Conservation (phyloP, 352 stramenopile species). For the Globisporangium cederbergense region DNA sequence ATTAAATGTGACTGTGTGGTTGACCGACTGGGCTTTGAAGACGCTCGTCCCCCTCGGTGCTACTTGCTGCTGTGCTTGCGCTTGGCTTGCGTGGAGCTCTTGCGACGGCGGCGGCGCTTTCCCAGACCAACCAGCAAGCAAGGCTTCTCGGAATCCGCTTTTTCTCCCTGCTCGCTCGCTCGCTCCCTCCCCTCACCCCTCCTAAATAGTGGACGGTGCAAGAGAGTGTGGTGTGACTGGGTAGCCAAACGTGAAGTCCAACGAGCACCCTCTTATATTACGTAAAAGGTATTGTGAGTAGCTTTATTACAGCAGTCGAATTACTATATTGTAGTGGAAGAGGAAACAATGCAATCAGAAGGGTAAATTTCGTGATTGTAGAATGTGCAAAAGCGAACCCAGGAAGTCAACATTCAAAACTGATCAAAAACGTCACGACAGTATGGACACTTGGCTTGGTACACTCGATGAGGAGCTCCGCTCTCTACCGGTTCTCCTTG, state of each 20-base stretch:
- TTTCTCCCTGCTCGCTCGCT: conserved; percentile 12
- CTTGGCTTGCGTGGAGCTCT: background rate
- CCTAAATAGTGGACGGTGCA: background rate
- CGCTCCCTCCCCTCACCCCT: background rate
- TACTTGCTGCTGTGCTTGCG: background rate
- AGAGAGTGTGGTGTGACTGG: background rate
- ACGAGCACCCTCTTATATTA: background rate
- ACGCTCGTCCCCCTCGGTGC: background rate
- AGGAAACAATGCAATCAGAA: background rate
- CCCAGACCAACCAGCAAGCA: conserved; percentile 10
- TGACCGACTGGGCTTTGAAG: background rate
- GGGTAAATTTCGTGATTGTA: background rate
- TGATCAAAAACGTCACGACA: background rate
- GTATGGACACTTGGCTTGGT: background rate
- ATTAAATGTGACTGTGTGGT: background rate
- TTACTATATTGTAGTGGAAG: background rate
- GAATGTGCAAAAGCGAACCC: background rate
- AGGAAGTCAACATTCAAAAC: background rate
- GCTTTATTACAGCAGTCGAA: background rate
- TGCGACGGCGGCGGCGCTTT: conserved; percentile 1
- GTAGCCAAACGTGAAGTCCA: background rate
- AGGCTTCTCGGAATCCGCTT: conserved; percentile 7
- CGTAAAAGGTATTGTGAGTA: background rate
- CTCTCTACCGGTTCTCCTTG: conserved; percentile 68
- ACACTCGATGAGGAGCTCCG: background rate